These are phyloP conservation scores for Austroboletus eburneus DNA, from an alignment of 768 basidiomycete genomes.

Conservation along the genomic window DNA sequence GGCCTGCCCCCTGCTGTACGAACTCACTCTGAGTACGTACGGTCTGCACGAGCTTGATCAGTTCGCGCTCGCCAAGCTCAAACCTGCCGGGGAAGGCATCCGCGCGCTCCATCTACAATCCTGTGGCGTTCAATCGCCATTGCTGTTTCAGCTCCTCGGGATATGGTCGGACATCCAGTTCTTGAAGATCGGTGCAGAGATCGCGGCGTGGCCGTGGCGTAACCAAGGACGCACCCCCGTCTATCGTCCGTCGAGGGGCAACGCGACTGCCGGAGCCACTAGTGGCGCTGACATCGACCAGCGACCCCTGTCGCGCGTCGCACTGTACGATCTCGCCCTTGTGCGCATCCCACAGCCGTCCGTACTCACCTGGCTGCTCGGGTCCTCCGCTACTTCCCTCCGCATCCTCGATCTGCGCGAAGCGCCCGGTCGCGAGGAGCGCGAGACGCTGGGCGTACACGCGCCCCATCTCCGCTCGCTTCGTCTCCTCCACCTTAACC, in stretches of 20 bases:
- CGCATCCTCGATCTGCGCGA: slow-evolving; percentile 41
- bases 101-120: slow-evolving; percentile 31
- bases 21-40: slow-evolving; percentile 25
- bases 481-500: slow-evolving; percentile 36
- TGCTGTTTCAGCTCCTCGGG: slow-evolving; percentile 39
- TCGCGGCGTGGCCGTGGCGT: slow-evolving; percentile 33
- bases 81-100: slow-evolving; percentile 20
- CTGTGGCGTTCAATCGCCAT: slow-evolving; percentile 40
- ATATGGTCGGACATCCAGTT: slow-evolving; percentile 37
- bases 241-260: slow-evolving; percentile 1
- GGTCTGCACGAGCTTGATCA: slow-evolving; percentile 29
- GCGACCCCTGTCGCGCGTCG: slow-evolving; percentile 12
- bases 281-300: background rate
- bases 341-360: slow-evolving; percentile 30
- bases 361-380: slow-evolving; percentile 39
- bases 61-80: slow-evolving; percentile 24
- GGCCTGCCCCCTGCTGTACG: slow-evolving; percentile 32
- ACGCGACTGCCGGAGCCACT: too few species aligned
- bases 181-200: slow-evolving; percentile 37
- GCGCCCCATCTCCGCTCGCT: slow-evolving; percentile 40
- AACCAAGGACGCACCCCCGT: slow-evolving; percentile 11
- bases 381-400: slow-evolving; percentile 31
- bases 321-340: slow-evolving; percentile 41
- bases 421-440: slow-evolving; percentile 23
- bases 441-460: slow-evolving; percentile 25